Evolutionary conservation across 2,329 filamentous ascomycete genomes (phyloP).

Genomic region (Colletotrichum brevisporum): DNA sequence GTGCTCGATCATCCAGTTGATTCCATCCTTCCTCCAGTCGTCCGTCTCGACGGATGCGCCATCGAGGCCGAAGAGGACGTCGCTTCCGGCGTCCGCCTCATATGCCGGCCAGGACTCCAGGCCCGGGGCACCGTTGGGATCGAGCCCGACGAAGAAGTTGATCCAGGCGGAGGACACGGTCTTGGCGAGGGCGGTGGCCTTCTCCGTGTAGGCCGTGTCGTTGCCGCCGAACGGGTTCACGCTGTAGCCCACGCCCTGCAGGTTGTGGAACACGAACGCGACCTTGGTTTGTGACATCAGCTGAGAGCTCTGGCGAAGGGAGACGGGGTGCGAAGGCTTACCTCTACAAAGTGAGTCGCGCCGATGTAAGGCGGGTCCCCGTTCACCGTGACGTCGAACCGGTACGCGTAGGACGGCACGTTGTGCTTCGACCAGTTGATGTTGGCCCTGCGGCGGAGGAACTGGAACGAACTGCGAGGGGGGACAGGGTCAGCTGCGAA

Average conservation of each 20-base stretch:
- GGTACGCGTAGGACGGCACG: conserved; percentile 49
- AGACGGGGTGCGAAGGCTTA: conserved; percentile 6
- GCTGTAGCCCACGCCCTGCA: conserved; percentile 49
- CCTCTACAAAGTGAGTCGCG: conserved; percentile 56
- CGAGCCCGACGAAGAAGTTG: conserved; percentile 46
- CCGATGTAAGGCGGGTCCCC: conserved; percentile 43
- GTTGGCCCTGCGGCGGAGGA: conserved; percentile 46
- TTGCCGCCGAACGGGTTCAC: conserved; percentile 49
- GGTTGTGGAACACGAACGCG: conserved; percentile 57
- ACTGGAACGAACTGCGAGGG: conserved; percentile 45
- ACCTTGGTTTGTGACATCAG: conserved; percentile 45
- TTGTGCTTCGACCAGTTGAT: conserved; percentile 46
- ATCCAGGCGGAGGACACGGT: conserved; percentile 51
- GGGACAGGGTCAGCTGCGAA: conserved; percentile 1
- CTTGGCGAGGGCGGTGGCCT: conserved; percentile 46
- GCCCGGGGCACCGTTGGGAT: conserved; percentile 46
- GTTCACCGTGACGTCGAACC: conserved; percentile 51
- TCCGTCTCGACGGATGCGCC: conserved; percentile 47
- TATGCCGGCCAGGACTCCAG: conserved; percentile 48
- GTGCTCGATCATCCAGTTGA: conserved; percentile 49
- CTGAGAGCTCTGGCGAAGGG: background rate
- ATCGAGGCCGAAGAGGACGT: conserved; percentile 48
- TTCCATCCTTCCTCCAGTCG: conserved; percentile 47
- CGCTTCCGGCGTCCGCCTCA: conserved; percentile 40
- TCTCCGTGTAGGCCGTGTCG: conserved; percentile 43